Base-by-base conservation (phyloP, 805 yeast species). In the Yamadazyma nakazawae region DNA sequence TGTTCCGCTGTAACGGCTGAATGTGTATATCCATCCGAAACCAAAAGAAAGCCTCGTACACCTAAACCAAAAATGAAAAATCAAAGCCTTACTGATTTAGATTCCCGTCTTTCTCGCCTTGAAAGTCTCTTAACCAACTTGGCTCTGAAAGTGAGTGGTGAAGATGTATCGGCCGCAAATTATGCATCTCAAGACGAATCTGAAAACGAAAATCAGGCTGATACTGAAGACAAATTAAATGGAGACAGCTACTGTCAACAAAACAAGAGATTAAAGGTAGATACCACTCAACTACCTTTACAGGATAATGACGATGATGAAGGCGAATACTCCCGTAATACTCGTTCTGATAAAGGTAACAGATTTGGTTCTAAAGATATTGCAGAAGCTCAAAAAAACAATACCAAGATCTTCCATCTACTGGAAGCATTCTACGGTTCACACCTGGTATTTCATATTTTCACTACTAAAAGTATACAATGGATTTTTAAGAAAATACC, bases 401-500 rank as follows among this genome's bases (percentile, higher is more conserved):
- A 31, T 7, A 25, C 9, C 28, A 19, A 19, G 26, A 30, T 25
- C 4, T 43, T 26, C 31, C 34, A 30, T 30, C 35, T 36, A 14
- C 41, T 24, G 21, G 46, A 43, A 16, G 46, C 19, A 1, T 43
- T 43, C 36, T 59, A 60, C 32, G 75, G 75, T 1, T 54, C 62
- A 19, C 75, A 70, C 45, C 66, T 72, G 16, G 59, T 63, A 26
- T 49, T 67, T 51, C 60, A 65, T 43, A 61, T 70, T 6, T 64
- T 70, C 42, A 65, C 72, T 3, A 57, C 61, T 17, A 64, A 64
- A 40, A 65, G 70, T 32, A 45, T 68, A 42, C 58, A 54, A 28
- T 69, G 67, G 66, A 63, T 71, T 32, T 57, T 54, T 25, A 49
- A 44, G 5, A 55, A 58, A 30, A 47, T 70, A 6, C 67, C 69